Evolutionary conservation across 768 basidiomycete species (phyloP), one percentile per base, ranked within the genome.

Genomic region (Xerocomellus amylosporus): DNA sequence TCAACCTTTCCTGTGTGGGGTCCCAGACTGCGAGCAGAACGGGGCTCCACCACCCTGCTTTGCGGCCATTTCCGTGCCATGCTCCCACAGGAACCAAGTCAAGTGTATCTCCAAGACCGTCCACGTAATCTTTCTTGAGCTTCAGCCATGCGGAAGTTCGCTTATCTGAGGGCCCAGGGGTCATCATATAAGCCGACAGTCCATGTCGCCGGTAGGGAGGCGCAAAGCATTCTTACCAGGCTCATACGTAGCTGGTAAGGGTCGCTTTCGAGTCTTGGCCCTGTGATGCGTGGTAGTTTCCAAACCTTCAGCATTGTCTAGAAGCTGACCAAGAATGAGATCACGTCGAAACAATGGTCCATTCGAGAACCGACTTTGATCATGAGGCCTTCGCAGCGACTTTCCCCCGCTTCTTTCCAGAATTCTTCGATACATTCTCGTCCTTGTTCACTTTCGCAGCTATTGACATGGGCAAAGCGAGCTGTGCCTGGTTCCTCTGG

Each of bases 301-400:
- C 50, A 62, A 42, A 48, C 63, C 63, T 58, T 70, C 74, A 6
- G 77, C 78, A 55, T 75, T 78, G 62, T 92, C 89, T 17, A 93
- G 74, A 13, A 94, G 74, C 87, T 90, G 51, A 26, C 15, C 40
- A 56, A 55, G 20, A 52, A 50, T 58, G 54, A 65, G 40, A 52
- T 19, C 17, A 7, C 4, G 54, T 41, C 34, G 7, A 46, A 13
- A 38, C n/a, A 31, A 36, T 30, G 28, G 20, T 15, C n/a, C 5
- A 9, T 36, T 37, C 22, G 39, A 54, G 39, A 39, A 43, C 75
- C 26, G 40, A 86, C 88, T 73, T 97, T 97, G 64, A 96, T 80
- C 93, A 97, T 95, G 58, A 96, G 74, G n/a, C 94, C 94, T 70
- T 97, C 94, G 52, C 87, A 90, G 51, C 84, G 84, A 65, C 85